Evolutionary conservation across 2,329 filamentous ascomycete species (phyloP).

Genomic region (Pseudogymnoascus sp.): DNA sequence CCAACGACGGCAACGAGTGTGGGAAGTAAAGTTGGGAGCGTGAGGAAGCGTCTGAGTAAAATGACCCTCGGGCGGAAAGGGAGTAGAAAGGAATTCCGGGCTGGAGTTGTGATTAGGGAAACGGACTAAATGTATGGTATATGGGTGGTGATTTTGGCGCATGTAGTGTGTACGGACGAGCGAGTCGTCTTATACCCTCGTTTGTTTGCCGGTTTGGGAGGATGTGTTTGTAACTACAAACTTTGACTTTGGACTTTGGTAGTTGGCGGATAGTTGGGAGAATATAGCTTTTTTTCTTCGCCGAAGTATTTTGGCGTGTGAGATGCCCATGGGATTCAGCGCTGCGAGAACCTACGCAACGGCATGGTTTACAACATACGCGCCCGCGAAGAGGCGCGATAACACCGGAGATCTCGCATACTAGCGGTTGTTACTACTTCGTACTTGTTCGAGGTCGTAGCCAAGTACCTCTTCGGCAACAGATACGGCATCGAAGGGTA

Average conservation of each 20-base stretch:
- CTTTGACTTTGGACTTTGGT: no score
- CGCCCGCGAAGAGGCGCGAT: no score
- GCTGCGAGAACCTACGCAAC: no score
- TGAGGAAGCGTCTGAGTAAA: slow-evolving; percentile 26
- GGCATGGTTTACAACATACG: no score
- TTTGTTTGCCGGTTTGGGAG: not conserved
- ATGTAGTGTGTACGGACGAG: not conserved
- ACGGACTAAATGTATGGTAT: slow-evolving; percentile 1
- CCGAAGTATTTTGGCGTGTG: not conserved
- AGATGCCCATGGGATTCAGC: no score
- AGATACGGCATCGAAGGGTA: no score
- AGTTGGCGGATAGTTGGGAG: no score
- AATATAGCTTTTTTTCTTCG: not conserved
- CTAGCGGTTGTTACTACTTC: no score
- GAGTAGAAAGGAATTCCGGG: slow-evolving; percentile 26
- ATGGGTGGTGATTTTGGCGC: not conserved
- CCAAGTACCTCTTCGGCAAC: no score
- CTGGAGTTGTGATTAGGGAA: slow-evolving; percentile 23
- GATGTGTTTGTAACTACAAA: not conserved
- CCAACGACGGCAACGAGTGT: slow-evolving; percentile 17
- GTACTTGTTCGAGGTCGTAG: no score
- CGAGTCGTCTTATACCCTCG: not conserved
- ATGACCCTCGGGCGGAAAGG: slow-evolving; percentile 29
- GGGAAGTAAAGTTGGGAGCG: slow-evolving; percentile 25
- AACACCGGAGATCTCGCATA: no score